These are phyloP conservation scores for Saturnispora saitoi DNA, from an alignment of 805 yeast genomes.

Conservation along the genomic window DNA sequence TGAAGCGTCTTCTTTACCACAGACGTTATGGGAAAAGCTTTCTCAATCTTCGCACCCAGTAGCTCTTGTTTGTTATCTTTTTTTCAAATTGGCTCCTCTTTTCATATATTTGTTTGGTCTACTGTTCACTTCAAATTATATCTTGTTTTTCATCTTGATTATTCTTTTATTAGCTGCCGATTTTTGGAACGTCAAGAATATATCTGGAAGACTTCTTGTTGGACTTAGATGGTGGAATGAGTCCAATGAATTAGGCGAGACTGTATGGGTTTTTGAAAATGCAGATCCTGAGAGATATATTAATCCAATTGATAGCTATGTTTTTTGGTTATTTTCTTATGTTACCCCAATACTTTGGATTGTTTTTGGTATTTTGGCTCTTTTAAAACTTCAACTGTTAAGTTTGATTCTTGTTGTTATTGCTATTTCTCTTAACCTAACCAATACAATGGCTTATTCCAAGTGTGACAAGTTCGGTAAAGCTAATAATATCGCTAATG, in stretches of 20 bases:
- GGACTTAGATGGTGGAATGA: conserved; percentile 99
- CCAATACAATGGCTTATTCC: conserved; percentile 85
- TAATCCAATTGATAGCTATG: conserved; percentile 85
- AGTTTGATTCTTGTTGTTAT: conserved; percentile 55
- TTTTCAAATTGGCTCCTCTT: conserved; percentile 55
- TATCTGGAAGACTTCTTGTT: conserved; percentile 80
- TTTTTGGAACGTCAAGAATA: conserved; percentile 89
- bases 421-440: conserved; percentile 62
- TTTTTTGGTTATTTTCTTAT: conserved; percentile 79
- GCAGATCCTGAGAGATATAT: conserved; percentile 65
- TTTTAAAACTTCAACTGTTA: conserved; percentile 67
- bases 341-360: conserved; percentile 70
- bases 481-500: conserved; percentile 60
- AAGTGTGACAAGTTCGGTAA: conserved; percentile 88
- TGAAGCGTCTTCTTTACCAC: conserved; percentile 13
- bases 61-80: conserved; percentile 59
- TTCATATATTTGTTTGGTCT: conserved; percentile 63
- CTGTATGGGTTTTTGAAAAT: conserved; percentile 82
- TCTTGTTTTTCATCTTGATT: conserved; percentile 69
- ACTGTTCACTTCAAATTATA: conserved; percentile 55
- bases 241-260: conserved; percentile 51
- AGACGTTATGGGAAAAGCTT: conserved; percentile 37
- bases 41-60: conserved; percentile 75
- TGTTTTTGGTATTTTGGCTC: conserved; percentile 64
- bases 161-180: conserved; percentile 77